Percentiles rank a stretch among this genome's conserved stretches.
Conservation (phyloP, 2,329 filamentous ascomycete genomes). For the Beauveria bassiana region DNA sequence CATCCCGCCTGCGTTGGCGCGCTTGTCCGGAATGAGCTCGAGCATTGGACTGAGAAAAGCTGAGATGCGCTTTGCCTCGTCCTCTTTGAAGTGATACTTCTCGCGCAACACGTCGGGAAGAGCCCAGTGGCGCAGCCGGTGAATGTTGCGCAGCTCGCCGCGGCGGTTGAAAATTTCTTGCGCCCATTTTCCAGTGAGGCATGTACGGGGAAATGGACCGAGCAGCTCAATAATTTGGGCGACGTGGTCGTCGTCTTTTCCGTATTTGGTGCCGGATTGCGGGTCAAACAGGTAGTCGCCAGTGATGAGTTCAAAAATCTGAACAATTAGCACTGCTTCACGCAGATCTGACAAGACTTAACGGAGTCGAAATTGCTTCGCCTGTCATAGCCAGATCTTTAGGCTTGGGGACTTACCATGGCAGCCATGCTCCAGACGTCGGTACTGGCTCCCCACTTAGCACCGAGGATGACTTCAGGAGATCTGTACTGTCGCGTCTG, state of each 20-base stretch:
- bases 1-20: conserved; percentile 96
- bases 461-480: conserved; percentile 90
- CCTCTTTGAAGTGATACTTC: conserved; percentile 88
- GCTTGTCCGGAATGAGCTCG: conserved; percentile 76
- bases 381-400: neutral
- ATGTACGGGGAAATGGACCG: conserved; percentile 87
- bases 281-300: conserved; percentile 98
- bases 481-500: conserved; percentile 96
- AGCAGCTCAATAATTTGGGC: conserved; percentile 97
- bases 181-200: conserved; percentile 89
- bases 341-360: neutral
- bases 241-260: conserved; percentile 98
- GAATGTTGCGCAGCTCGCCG: conserved; percentile 94
- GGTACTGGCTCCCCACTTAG: conserved; percentile 98
- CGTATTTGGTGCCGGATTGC: conserved; percentile 96
- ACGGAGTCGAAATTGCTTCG: too few relatives aligned
- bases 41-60: conserved; percentile 88
- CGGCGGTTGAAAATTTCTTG: conserved; percentile 99
- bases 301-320: conserved; percentile 97
- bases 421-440: conserved; percentile 99
- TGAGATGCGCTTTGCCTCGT: conserved; percentile 69
- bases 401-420: conserved; percentile 60
- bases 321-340: neutral
- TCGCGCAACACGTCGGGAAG: conserved; percentile 86
- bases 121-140: conserved; percentile 91